These are phyloP conservation scores for Lithospermum erythrorhizon DNA, from an alignment of 257 asterid species.

Conservation along the genomic window DNA sequence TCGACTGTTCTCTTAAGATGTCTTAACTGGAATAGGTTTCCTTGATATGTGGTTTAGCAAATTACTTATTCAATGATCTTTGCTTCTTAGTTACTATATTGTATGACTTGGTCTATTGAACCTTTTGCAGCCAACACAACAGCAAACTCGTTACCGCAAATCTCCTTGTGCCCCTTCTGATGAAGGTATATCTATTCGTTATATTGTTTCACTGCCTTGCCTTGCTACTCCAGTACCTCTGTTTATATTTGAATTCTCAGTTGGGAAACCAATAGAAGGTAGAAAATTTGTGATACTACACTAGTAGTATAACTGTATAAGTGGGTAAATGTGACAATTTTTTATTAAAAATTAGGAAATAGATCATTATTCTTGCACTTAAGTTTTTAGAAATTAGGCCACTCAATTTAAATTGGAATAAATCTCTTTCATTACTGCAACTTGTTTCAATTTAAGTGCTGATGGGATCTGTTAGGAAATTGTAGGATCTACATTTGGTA, in stretches of 20 bases:
- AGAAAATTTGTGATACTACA: too few species aligned
- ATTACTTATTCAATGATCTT: slow-evolving; percentile 2
- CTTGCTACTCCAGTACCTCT: slow-evolving; percentile 2
- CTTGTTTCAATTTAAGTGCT: neutral
- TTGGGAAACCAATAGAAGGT: too few species aligned
- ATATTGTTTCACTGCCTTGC: neutral
- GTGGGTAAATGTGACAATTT: too few species aligned
- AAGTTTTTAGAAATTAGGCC: too few species aligned
- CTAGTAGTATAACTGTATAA: too few species aligned
- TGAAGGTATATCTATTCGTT: slow-evolving; percentile 52
- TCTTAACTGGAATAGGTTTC: too few species aligned
- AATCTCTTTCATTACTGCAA: too few species aligned
- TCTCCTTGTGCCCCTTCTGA: slow-evolving; percentile 84
- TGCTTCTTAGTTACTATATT: slow-evolving; percentile 13
- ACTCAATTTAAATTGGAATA: too few species aligned
- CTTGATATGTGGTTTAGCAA: neutral
- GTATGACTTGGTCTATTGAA: slow-evolving; percentile 8
- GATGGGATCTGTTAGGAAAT: neutral
- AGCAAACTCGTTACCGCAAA: slow-evolving; percentile 91
- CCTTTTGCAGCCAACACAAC: slow-evolving; percentile 71
- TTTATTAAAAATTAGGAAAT: too few species aligned
- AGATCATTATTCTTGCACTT: neutral
- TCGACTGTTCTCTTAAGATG: too few species aligned
- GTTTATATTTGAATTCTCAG: neutral
- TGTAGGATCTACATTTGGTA: neutral